Evolutionary conservation across 495 filamentous ascomycete genomes (phyloP).

Genomic region (Terfezia claveryi): DNA sequence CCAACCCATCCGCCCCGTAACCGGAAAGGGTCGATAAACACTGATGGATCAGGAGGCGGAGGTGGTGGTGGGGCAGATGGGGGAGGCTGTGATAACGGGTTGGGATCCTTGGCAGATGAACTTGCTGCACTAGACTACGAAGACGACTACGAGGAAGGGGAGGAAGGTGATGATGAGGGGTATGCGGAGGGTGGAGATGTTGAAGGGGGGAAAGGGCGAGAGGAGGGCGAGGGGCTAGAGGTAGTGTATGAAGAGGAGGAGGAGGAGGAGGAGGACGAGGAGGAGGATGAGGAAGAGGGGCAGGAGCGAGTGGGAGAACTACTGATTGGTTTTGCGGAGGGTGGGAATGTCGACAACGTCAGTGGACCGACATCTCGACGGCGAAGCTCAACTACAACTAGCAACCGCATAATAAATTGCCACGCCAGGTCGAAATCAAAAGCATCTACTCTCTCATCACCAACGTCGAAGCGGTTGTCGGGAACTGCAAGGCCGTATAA

Average conservation of each 20-base stretch:
- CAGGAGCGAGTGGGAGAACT: too few species aligned
- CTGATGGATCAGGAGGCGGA: background rate
- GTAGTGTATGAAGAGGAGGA: background rate
- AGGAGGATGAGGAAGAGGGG: background rate
- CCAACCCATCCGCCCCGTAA: slow-evolving; percentile 28
- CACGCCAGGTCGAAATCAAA: background rate
- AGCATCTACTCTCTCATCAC: background rate
- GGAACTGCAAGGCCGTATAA: background rate
- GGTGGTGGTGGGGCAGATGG: slow-evolving; percentile 1
- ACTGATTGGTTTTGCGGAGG: too few species aligned
- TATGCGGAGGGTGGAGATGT: background rate
- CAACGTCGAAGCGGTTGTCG: background rate
- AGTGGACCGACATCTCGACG: too few species aligned
- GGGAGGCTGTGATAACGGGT: slow-evolving; percentile 26
- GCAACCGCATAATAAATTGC: background rate
- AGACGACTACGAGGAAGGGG: slow-evolving; percentile 37
- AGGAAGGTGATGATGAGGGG: slow-evolving; percentile 20
- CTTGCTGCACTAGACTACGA: slow-evolving; percentile 37
- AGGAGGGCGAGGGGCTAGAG: background rate
- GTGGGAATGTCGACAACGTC: too few species aligned
- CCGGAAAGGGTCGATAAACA: background rate
- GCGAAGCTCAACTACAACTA: too few species aligned
- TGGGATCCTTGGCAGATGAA: slow-evolving; percentile 72
- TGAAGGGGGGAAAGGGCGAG: slow-evolving; percentile 5
- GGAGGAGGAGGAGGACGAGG: background rate